These are phyloP conservation scores for Cercospora citrullina DNA, from an alignment of 2,329 filamentous ascomycete genomes.

Conservation along the genomic window DNA sequence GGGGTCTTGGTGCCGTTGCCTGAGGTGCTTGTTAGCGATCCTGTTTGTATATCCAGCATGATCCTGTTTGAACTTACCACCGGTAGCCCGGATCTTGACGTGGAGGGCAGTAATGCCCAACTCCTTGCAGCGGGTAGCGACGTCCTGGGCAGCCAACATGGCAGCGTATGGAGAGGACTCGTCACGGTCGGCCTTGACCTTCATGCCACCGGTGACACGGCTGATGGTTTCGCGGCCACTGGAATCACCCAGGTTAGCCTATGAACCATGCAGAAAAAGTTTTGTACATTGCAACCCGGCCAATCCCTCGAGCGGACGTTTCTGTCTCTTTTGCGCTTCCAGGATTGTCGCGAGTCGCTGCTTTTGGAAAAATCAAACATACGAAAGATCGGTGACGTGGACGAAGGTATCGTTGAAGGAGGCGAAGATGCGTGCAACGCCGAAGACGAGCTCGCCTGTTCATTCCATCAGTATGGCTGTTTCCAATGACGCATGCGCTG, in stretches of 20 bases:
- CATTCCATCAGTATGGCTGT: slow-evolving; percentile 28
- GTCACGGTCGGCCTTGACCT: slow-evolving; percentile 99
- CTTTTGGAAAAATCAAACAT: slow-evolving; percentile 32
- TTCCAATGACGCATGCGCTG: slow-evolving; percentile 15
- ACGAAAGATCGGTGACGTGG: slow-evolving; percentile 95
- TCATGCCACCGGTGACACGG: slow-evolving; percentile 99
- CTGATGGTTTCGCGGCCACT: slow-evolving; percentile 99
- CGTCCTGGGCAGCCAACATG: slow-evolving; percentile 97
- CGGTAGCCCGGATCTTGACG: slow-evolving; percentile 99
- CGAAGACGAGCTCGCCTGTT: slow-evolving; percentile 91
- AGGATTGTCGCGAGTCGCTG: slow-evolving; percentile 3
- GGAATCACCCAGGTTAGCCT: slow-evolving; percentile 70
- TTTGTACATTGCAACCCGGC: slow-evolving; percentile 31
- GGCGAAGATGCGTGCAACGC: slow-evolving; percentile 96
- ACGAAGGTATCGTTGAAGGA: slow-evolving; percentile 69
- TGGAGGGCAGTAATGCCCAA: slow-evolving; percentile 92
- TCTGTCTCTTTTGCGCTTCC: slow-evolving; percentile 10
- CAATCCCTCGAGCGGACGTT: slow-evolving; percentile 11
- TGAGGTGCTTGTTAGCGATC: slow-evolving; percentile 36
- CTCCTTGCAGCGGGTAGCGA: slow-evolving; percentile 86
- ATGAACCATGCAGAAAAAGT: slow-evolving; percentile 35
- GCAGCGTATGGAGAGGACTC: slow-evolving; percentile 99
- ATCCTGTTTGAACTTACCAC: slow-evolving; percentile 62
- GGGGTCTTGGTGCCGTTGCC: slow-evolving; percentile 99
- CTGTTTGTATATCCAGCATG: neutral